Evolutionary conservation across 495 filamentous ascomycete species (phyloP).

Genomic region (Aspergillus affinis): DNA sequence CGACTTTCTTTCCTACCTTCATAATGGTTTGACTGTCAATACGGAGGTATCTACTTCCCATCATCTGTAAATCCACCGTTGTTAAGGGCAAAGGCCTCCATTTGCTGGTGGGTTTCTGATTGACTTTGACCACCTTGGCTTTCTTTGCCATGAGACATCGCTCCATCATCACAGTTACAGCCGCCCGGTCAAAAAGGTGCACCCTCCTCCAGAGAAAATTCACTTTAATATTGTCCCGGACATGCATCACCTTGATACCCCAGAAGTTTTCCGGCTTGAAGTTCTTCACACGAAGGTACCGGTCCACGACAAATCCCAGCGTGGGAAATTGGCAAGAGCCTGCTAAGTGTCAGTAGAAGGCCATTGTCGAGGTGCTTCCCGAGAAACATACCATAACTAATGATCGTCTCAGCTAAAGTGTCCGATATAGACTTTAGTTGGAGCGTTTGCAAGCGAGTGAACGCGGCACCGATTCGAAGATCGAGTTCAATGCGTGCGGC

Average conservation of each 20-base stretch:
- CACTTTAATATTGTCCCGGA: slow-evolving; percentile 74
- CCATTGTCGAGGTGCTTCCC: not conserved
- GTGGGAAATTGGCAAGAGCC: slow-evolving; percentile 97
- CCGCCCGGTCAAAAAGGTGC: slow-evolving; percentile 83
- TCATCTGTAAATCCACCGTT: slow-evolving; percentile 98
- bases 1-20: slow-evolving; percentile 48
- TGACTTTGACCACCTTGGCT: slow-evolving; percentile 78
- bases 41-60: slow-evolving; percentile 79
- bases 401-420: slow-evolving; percentile 57
- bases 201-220: slow-evolving; percentile 81
- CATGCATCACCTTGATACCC: slow-evolving; percentile 81
- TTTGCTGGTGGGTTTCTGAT: slow-evolving; percentile 88
- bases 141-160: slow-evolving; percentile 73
- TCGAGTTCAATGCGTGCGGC: slow-evolving; percentile 89
- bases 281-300: slow-evolving; percentile 87
- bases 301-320: slow-evolving; percentile 92
- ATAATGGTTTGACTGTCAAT: slow-evolving; percentile 87
- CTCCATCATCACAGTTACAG: slow-evolving; percentile 80
- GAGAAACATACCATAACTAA: slow-evolving; percentile 75
- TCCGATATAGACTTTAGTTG: slow-evolving; percentile 67
- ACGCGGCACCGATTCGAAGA: slow-evolving; percentile 84
- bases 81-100: slow-evolving; percentile 93
- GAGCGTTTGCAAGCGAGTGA: slow-evolving; percentile 84
- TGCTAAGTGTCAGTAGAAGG: slow-evolving; percentile 35
- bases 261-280: slow-evolving; percentile 94